A percentile compares a stretch with the other conserved stretches of the same genome.
These are phyloP conservation scores for Omphalotus guepiniiformis DNA, from an alignment of 768 basidiomycete genomes.

Conservation along the genomic window DNA sequence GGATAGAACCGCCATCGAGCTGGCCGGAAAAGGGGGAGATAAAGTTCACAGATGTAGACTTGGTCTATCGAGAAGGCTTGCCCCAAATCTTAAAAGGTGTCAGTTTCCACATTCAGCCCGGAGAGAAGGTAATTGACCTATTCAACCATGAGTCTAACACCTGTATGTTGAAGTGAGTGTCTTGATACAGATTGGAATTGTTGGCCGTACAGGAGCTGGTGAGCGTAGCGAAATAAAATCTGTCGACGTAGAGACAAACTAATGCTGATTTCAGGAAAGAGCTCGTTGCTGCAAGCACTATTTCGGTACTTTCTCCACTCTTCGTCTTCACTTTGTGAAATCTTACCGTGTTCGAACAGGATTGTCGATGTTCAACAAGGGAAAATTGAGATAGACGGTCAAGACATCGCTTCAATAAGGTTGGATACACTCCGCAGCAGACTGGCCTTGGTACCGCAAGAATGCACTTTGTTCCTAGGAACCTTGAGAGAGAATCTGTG, in stretches of 20 bases:
- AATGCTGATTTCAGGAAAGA: constrained; percentile 37
- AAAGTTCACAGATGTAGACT: constrained; percentile 49
- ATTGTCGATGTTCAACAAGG: constrained; percentile 60
- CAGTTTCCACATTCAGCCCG: constrained; percentile 48
- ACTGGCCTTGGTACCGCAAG: constrained; percentile 69
- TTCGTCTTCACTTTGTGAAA: not conserved
- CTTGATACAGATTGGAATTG: constrained; percentile 12
- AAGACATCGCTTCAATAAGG: constrained; percentile 49
- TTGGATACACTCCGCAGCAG: constrained; percentile 48
- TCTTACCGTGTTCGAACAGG: constrained; percentile 23
- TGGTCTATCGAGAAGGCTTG: constrained; percentile 57
- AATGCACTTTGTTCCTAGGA: constrained; percentile 48
- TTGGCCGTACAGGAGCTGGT: constrained; percentile 37
- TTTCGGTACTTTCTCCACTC: constrained; percentile 35
- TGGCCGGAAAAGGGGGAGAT: constrained; percentile 55
- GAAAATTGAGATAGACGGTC: constrained; percentile 52
- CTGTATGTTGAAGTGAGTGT: not conserved
- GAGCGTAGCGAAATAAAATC: constrained; percentile 7
- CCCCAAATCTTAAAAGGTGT: constrained; percentile 63
- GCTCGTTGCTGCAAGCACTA: constrained; percentile 53
- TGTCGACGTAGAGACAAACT: not conserved
- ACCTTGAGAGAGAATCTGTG: constrained; percentile 45
- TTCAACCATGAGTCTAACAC: not conserved
- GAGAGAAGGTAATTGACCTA: constrained; percentile 53
- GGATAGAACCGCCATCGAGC: constrained; percentile 40